Conservation (phyloP, 805 yeast genomes). For the Candida golubevii region DNA sequence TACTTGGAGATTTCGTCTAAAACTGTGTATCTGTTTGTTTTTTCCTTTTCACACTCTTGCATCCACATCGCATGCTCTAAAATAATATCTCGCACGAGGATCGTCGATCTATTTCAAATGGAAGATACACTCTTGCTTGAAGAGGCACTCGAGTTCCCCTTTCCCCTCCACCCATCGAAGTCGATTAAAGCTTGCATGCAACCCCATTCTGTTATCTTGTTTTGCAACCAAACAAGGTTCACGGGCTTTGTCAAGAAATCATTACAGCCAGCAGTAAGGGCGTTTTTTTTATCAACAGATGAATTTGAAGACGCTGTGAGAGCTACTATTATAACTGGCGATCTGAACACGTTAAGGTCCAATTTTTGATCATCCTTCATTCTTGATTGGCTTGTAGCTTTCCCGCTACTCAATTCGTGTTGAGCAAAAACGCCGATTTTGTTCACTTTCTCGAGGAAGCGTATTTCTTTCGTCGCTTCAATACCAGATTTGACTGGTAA, state of each 20-base stretch:
- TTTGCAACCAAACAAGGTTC: slow-evolving; percentile 87
- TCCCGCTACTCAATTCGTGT: slow-evolving; percentile 25
- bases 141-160: slow-evolving; percentile 4
- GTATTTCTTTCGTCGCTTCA: slow-evolving; percentile 88
- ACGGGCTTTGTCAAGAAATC: slow-evolving; percentile 96
- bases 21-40: too few relatives aligned
- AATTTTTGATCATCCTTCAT: slow-evolving; percentile 48
- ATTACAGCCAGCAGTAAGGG: slow-evolving; percentile 95
- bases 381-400: slow-evolving; percentile 20
- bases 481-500: slow-evolving; percentile 94
- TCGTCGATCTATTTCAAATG: too few relatives aligned
- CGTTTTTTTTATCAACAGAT: slow-evolving; percentile 80
- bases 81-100: not conserved
- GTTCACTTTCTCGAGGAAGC: slow-evolving; percentile 76
- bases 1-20: too few relatives aligned
- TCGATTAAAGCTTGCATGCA: slow-evolving; percentile 98
- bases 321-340: slow-evolving; percentile 98
- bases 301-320: slow-evolving; percentile 84
- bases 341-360: slow-evolving; percentile 62
- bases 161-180: slow-evolving; percentile 75
- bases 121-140: not conserved
- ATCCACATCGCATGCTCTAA: too few relatives aligned
- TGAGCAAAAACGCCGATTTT: slow-evolving; percentile 66
- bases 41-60: too few relatives aligned
- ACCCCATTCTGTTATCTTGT: slow-evolving; percentile 96